Evolutionary conservation across 129 eudicot species (phyloP).

Genomic region (Escallonia rubra): DNA sequence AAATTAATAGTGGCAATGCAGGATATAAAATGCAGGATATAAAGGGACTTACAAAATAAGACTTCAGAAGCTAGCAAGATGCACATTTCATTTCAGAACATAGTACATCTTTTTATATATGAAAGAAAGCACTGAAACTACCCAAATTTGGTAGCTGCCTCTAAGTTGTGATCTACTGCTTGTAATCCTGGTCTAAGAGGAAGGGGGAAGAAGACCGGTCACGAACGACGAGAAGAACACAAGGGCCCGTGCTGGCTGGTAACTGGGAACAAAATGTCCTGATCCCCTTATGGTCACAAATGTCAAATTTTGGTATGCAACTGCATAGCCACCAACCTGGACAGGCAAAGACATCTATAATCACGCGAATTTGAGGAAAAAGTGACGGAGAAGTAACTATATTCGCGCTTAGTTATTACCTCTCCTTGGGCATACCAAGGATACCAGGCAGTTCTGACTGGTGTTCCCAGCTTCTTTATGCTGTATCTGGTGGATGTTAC

Average conservation of each 20-base stretch:
- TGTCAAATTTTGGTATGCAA: constrained; percentile 25
- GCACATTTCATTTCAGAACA: too few relatives aligned
- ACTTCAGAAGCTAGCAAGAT: too few relatives aligned
- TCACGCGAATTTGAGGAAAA: too few relatives aligned
- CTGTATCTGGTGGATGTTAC: constrained; percentile 28
- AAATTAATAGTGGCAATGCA: too few relatives aligned
- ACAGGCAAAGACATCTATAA: too few relatives aligned
- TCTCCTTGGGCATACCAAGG: constrained; percentile 26
- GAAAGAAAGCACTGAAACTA: too few relatives aligned
- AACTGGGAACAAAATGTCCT: constrained; percentile 33
- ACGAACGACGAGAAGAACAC: constrained; percentile 23
- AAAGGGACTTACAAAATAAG: too few relatives aligned
- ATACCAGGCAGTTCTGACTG: constrained; percentile 20
- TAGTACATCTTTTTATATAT: too few relatives aligned
- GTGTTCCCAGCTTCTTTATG: constrained; percentile 12
- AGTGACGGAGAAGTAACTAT: too few relatives aligned
- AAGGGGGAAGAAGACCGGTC: constrained; percentile 28
- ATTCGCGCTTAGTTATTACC: constrained; percentile 4
- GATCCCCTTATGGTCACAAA: constrained; percentile 37
- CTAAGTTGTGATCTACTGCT: neutral
- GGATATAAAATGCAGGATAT: too few relatives aligned
- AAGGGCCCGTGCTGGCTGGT: constrained; percentile 30
- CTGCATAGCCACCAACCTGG: constrained; percentile 34
- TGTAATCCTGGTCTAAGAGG: neutral
- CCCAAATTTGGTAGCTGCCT: neutral